phyloP scores from a whole-genome alignment of 306 rosid species.

The Vigna radiata region DNA sequence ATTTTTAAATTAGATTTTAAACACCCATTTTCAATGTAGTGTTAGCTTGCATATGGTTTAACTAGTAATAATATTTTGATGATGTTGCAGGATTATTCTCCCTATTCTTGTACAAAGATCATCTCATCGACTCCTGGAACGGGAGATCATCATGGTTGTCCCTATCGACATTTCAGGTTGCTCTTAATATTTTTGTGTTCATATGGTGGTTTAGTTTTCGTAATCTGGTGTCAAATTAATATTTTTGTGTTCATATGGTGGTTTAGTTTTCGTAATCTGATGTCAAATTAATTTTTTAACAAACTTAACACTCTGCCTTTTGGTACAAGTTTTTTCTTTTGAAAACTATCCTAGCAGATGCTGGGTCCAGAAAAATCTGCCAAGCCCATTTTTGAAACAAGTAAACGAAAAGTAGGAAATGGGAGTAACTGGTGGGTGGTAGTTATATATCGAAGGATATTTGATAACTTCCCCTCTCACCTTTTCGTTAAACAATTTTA shows the following conservation, averaged over 20 bases:
- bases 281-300: slow-evolving; percentile 26
- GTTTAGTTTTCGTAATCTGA: slow-evolving; percentile 26
- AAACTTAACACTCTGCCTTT: slow-evolving; percentile 15
- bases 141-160: slow-evolving; percentile 99
- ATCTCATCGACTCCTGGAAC: slow-evolving; percentile 84
- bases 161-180: slow-evolving; percentile 96
- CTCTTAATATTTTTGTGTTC: slow-evolving; percentile 30
- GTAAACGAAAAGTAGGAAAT: background rate
- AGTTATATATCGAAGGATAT: background rate
- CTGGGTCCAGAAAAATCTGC: background rate
- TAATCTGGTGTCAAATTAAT: slow-evolving; percentile 21
- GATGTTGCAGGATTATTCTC: slow-evolving; percentile 81
- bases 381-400: background rate
- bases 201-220: slow-evolving; percentile 23
- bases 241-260: slow-evolving; percentile 19
- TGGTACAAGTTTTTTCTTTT: slow-evolving; percentile 10
- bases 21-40: slow-evolving; percentile 10
- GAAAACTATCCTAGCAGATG: background rate
- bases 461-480: no score
- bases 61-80: slow-evolving; percentile 35
- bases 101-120: slow-evolving; percentile 85
- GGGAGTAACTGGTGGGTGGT: background rate
- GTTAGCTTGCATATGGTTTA: slow-evolving; percentile 3
- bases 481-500: no score
- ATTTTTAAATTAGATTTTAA: slow-evolving; percentile 27